Conservation (phyloP, 2,329 filamentous ascomycete genomes). For the Ascochyta rabiei region DNA sequence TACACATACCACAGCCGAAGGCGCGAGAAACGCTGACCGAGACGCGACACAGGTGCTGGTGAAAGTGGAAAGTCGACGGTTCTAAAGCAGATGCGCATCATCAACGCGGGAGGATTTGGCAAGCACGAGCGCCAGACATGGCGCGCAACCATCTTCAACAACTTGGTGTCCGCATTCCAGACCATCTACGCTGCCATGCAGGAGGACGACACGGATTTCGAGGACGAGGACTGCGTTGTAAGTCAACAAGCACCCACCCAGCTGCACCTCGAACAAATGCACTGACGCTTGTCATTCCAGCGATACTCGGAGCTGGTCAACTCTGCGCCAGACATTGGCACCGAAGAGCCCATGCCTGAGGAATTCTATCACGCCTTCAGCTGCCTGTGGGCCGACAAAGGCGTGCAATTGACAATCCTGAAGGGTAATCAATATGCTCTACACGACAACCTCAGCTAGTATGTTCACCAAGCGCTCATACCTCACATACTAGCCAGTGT, state of each 20-base stretch:
- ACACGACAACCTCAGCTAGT: constrained; percentile 96
- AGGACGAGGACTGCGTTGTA: constrained; percentile 80
- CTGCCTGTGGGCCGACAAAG: constrained; percentile 79
- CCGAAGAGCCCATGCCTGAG: constrained; percentile 78
- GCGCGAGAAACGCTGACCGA: constrained; percentile 28
- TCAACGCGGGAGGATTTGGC: constrained; percentile 90
- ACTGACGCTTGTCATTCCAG: constrained; percentile 53
- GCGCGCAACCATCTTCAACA: constrained; percentile 94
- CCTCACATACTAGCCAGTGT: neutral
- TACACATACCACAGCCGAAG: constrained; percentile 18
- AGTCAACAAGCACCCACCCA: constrained; percentile 33
- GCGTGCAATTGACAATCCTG: constrained; percentile 84
- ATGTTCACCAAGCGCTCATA: constrained; percentile 44
- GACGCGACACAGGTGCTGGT: constrained; percentile 73
- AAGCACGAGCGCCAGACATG: constrained; percentile 90
- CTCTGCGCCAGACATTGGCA: constrained; percentile 79
- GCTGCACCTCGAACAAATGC: neutral
- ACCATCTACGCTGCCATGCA: constrained; percentile 90
- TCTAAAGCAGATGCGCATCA: constrained; percentile 98
- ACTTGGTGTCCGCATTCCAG: constrained; percentile 90
- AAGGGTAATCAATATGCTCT: constrained; percentile 97
- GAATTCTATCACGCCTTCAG: constrained; percentile 84
- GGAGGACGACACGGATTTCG: constrained; percentile 79
- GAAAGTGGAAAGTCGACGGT: constrained; percentile 97
- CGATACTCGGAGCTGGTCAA: constrained; percentile 78